Base-by-base conservation (phyloP, 257 asterid genomes). In the Solanum sejunctum region DNA sequence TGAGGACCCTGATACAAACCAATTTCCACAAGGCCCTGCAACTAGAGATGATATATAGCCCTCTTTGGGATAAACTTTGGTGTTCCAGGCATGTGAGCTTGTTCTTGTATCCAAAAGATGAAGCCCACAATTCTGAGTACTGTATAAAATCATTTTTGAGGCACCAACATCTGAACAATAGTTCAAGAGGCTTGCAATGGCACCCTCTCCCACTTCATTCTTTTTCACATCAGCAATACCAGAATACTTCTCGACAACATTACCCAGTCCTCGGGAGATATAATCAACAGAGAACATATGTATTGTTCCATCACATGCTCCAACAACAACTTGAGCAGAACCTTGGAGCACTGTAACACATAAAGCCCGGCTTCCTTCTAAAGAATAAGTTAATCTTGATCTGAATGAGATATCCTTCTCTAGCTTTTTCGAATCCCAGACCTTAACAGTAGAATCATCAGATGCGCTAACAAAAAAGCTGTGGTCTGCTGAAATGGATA, bases 1-100 rank as follows among this genome's bases (percentile, higher is more conserved):
- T 43, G 99, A 97, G 63, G 99, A 95, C 85, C 99, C 99, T 85
- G 99, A 91, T 15, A 95, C 97, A 88, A 97, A 97, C 99, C 99
- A 97, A 87, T 97, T 95, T 86, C 99, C 99, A 63, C 98, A 93
- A 72, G 98, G 99, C 84, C 93, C 98, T 63, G 95, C 98, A 60
- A 94, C 98, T 87, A 97, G 88, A 84, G 99, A 93, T 79, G 97
- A 92, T 52, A 92, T 85, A 87, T 92, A 97, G 23, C 99, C 99
- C 89, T 93, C 98, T 89, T 92, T 97, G 15, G 99, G 99, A 82
- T 82, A 81, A 84, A 93, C 97, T 89, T 92, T 94, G 60, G 99
- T 91, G 86, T 88, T 90, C 99, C 99, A 95, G 86, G 92, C 89
- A 92, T 89, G 90, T 60, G 92, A 91, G 82, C 83, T 91, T 18